Base-by-base conservation (phyloP, 192 early-diverging fungal genomes). In the Entophlyctis luteolus region DNA sequence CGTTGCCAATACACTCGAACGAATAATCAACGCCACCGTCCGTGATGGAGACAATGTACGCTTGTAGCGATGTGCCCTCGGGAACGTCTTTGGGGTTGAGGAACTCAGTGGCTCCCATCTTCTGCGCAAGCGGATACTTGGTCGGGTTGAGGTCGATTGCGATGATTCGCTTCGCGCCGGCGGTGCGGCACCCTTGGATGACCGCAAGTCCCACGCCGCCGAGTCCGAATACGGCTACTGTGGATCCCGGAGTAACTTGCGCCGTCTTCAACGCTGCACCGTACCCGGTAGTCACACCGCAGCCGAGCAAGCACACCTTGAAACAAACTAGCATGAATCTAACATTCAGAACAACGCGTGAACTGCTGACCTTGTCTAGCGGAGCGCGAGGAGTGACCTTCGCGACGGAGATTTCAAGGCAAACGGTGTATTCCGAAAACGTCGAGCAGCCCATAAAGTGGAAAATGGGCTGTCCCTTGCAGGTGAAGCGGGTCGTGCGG, bases 1-100 rank as follows among this genome's bases (percentile, higher is more conserved):
- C 84, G 55, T 96, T 96, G 4, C 89, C 96, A 65, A 91, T 91
- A 81, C 93, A 94, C 72, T 98, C 96, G 65, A 98, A 97, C 34
- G 93, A 91, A 72, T 96, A 94, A 71, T 98, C 96, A 31, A 95
- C 85, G 46, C 96, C 96, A 66, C 96, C 94, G 66, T 95, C 94
- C 28, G 92, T 95, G 75, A 91, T 85, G 28, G 93, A 91, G 27
- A 93, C 87, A 65, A 98, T 81, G 54, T 91, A 83, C 58, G 87
- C 72, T 68, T 93, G 91, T 56, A 94, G 89, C 3, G 89, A 85
- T 56, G 81, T 84, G 54, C 88, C 86, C 8, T 14, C 36, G 31
- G 75, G 73, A 74, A 82, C 79, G 72, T 94, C 91, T 33, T 86
- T 87, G 37, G 93, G 93, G 79, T 94, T 96, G 46, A 96, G 65